These are phyloP conservation scores for Prorocentrum cordatum DNA, from an alignment of 169 alveolate species.

Conservation along the genomic window DNA sequence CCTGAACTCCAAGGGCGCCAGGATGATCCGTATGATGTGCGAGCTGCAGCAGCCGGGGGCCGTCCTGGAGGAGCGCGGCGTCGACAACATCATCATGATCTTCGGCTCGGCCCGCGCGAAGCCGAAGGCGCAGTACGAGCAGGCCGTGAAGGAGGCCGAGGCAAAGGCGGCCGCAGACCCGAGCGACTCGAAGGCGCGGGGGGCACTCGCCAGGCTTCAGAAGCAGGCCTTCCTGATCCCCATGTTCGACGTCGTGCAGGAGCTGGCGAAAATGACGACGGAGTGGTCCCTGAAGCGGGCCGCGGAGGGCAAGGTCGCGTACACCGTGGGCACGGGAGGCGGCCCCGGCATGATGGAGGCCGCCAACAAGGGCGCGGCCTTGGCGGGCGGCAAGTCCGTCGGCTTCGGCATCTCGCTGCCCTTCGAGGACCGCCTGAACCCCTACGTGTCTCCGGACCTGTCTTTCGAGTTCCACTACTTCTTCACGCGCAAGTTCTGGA, in stretches of 20 bases:
- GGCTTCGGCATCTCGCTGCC: constrained; percentile 29
- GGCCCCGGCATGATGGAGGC: constrained; percentile 57
- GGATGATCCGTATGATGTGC: constrained; percentile 55
- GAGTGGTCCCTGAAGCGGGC: constrained; percentile 13
- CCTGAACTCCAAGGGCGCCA: constrained; percentile 49
- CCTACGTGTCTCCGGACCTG: not conserved
- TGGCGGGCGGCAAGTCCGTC: constrained; percentile 13
- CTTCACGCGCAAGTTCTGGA: constrained; percentile 28
- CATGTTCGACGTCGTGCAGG: constrained; percentile 41
- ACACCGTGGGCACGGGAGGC: constrained; percentile 52
- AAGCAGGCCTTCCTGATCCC: constrained; percentile 29
- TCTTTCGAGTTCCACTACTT: constrained; percentile 58
- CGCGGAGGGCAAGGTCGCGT: constrained; percentile 12
- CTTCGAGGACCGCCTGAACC: constrained; percentile 33
- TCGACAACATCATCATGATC: constrained; percentile 11
- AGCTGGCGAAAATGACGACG: not conserved
- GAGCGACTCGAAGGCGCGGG: not conserved
- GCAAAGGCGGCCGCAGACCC: constrained; percentile 17
- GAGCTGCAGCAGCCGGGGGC: constrained; percentile 37
- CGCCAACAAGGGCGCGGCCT: constrained; percentile 50
- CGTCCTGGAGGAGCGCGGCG: not conserved
- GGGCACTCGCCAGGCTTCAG: constrained; percentile 13
- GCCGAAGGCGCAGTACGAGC: constrained; percentile 53
- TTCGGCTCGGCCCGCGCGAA: constrained; percentile 56
- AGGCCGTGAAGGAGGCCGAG: constrained; percentile 50